Evolutionary conservation across 768 basidiomycete genomes (phyloP).

Genomic region (Dentipellis sp.): DNA sequence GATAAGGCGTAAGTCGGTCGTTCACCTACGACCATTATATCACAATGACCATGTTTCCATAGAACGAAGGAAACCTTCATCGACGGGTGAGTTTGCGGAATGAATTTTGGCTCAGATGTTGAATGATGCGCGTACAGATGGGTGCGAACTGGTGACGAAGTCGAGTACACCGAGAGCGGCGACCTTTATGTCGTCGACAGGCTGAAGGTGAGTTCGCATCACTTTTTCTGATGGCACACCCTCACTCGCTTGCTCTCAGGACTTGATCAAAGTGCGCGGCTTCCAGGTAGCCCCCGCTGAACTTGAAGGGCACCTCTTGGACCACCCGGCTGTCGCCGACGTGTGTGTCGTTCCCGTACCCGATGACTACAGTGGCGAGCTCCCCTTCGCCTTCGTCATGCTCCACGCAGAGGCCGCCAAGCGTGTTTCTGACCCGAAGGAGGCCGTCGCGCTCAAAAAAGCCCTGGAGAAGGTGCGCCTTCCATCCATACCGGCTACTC

Average conservation of each 20-base stretch:
- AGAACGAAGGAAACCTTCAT: conserved; percentile 65
- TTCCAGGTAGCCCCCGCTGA: conserved; percentile 73
- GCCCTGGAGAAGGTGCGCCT: conserved; percentile 6
- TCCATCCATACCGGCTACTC: too few species aligned
- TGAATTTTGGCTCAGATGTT: too few species aligned
- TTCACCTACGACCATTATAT: not conserved
- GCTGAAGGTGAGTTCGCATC: conserved; percentile 33
- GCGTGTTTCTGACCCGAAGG: not conserved
- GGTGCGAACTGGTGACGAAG: conserved; percentile 64
- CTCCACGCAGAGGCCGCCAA: conserved; percentile 22
- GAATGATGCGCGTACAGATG: conserved; percentile 30
- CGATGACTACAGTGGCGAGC: conserved; percentile 67
- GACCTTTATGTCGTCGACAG: conserved; percentile 56
- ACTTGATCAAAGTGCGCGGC: conserved; percentile 61
- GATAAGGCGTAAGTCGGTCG: conserved; percentile 40
- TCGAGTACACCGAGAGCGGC: conserved; percentile 39
- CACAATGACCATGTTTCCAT: not conserved
- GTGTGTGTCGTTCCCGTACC: conserved; percentile 59
- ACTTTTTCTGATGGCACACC: not conserved
- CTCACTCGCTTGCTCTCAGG: conserved; percentile 26
- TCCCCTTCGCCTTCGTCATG: conserved; percentile 62
- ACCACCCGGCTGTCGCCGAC: conserved; percentile 49
- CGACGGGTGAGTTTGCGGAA: conserved; percentile 38
- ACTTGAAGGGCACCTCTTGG: conserved; percentile 54
- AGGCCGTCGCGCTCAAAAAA: conserved; percentile 5